Conservation (phyloP, 1,139 yeast genomes). For the Casaregolazyma suthepensis region DNA sequence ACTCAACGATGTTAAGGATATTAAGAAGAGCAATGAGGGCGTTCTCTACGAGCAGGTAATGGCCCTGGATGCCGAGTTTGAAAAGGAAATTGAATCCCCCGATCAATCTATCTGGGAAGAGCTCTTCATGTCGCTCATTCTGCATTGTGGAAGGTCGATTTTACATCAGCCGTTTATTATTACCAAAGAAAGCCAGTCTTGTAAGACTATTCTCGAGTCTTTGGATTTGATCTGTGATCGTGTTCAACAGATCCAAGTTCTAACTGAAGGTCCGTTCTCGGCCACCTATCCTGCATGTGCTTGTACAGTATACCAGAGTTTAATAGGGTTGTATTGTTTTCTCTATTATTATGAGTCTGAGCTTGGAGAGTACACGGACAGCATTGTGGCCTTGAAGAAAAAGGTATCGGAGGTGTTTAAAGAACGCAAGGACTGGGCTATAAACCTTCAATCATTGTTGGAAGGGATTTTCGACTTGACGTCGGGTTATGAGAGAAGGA, state of each 20-base stretch:
- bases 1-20: neutral
- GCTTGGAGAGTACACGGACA: neutral
- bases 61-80: slow-evolving; percentile 1
- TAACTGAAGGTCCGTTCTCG: neutral
- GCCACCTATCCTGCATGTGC: slow-evolving; percentile 1
- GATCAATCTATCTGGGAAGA: neutral
- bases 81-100: neutral
- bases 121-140: neutral
- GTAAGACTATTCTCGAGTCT: neutral
- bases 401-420: neutral
- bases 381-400: neutral
- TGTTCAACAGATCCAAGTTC: neutral
- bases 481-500: neutral
- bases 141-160: neutral
- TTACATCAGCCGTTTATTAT: slow-evolving; percentile 2
- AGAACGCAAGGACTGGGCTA: neutral
- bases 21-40: neutral
- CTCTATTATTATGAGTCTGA: neutral
- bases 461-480: neutral
- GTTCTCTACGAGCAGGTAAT: neutral
- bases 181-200: neutral
- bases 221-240: neutral
- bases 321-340: slow-evolving; percentile 6
- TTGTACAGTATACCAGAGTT: slow-evolving; percentile 1
- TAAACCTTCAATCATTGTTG: neutral